phyloP scores from a whole-genome alignment of 75 land plant genomes.

The Ceratopteris richardii region DNA sequence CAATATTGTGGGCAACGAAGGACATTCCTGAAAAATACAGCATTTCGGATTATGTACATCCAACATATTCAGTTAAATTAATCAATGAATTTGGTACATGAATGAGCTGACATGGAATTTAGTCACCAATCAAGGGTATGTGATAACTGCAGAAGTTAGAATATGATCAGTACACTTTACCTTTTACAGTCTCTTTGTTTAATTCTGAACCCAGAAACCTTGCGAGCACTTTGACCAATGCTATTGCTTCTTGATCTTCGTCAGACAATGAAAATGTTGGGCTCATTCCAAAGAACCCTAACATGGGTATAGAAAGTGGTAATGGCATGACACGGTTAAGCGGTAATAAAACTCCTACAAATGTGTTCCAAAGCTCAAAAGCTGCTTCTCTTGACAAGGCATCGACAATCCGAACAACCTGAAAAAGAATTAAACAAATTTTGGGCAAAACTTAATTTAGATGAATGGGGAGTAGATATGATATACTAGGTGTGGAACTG shows the following conservation, averaged over 20 bases:
- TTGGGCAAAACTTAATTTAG: too few species aligned
- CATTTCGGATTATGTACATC: too few species aligned
- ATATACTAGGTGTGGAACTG: too few species aligned
- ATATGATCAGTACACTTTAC: too few species aligned
- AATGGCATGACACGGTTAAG: slow-evolving; percentile 9
- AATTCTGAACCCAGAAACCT: slow-evolving; percentile 16
- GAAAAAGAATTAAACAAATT: too few species aligned
- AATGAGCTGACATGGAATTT: too few species aligned
- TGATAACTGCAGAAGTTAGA: too few species aligned
- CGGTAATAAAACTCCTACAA: slow-evolving; percentile 12
- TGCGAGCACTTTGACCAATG: slow-evolving; percentile 21
- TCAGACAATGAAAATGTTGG: slow-evolving; percentile 14
- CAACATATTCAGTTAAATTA: too few species aligned
- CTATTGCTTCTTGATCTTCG: slow-evolving; percentile 27
- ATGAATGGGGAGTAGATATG: too few species aligned
- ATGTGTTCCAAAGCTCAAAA: slow-evolving; percentile 25
- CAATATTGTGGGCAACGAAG: slow-evolving; percentile 3
- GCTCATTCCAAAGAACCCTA: slow-evolving; percentile 11
- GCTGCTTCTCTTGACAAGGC: slow-evolving; percentile 33
- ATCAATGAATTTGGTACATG: too few species aligned
- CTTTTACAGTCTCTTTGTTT: background rate
- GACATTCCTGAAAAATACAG: slow-evolving; percentile 8
- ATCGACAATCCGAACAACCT: slow-evolving; percentile 35
- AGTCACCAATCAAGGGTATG: too few species aligned
- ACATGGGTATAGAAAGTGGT: slow-evolving; percentile 19